Evolutionary conservation across 2,329 filamentous ascomycete genomes (phyloP), one percentile per base, ranked within the genome.

Genomic region (Chaetomium sp.): DNA sequence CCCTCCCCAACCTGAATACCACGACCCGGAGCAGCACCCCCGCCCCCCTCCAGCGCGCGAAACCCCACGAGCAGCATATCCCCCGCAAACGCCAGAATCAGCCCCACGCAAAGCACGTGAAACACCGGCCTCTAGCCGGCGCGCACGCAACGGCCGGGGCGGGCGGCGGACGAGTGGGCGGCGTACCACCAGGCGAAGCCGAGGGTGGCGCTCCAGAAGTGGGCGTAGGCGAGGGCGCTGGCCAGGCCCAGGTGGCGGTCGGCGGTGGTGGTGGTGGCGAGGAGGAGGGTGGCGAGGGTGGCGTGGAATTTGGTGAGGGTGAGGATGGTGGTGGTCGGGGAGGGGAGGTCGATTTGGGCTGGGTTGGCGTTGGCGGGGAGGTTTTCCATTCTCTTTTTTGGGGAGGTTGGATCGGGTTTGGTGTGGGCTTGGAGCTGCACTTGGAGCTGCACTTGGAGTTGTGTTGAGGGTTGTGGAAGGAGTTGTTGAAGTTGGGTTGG

Each of bases 111-210:
- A 8, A 62, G 60, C 3, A 53, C 21, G 27, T 63, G 64, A n/a
- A 65, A 59, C 50, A 65, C 56, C 4, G 38, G 59, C 60, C 27
- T 60, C 60, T 65, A 62, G 50, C 47, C 58, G 1, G 64, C 31
- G 50, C 25, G 38, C 53, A 42, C 25, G 8, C 29, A 16, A 6
- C 27, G 38, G 3, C 27, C 6, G 13, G 51, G 19, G 27, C 51
- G 16, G 16, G 50, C 31, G 25, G 9, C 57, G 42, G n/a, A 27
- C 13, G 29, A 51, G 42, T 45, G 57, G 13, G 51, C 45, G 42
- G 38, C 47, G 25, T 59, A 60, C 64, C 64, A 66, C 60, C 60
- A 66, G 23, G 33, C 10, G 35, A 66, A 57, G 1, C 60, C 60
- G 8, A 63, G 25, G 4, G 57, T 38, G 33, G 64, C 64, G 47